Evolutionary conservation across 148 eudicot species (phyloP).

Genomic region (Camellia granthamiana): DNA sequence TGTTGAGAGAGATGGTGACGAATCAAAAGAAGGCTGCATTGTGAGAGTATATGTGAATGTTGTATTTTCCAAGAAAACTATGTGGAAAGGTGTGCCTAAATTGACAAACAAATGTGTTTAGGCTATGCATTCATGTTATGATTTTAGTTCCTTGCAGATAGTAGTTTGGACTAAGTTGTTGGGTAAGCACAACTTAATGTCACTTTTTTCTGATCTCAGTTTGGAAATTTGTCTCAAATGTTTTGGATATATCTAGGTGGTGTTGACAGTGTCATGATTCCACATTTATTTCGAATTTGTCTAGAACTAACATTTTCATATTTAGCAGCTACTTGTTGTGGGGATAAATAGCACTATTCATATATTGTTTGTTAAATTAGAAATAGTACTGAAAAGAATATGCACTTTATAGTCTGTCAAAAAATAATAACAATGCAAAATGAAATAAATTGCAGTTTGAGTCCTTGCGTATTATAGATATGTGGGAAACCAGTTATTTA

Average conservation of each 20-base stretch:
- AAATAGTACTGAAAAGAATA: no score
- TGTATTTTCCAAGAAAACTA: constrained; percentile 77
- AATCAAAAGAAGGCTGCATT: constrained; percentile 45
- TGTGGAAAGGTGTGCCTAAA: constrained; percentile 67
- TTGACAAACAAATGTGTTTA: not conserved
- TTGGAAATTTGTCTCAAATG: not conserved
- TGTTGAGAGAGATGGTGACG: constrained; percentile 48
- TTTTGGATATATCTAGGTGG: not conserved
- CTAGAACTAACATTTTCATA: not conserved
- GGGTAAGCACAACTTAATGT: not conserved
- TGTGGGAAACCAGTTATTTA: no score
- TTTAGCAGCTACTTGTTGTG: constrained; percentile 1
- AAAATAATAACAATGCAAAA: no score
- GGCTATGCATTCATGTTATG: not conserved
- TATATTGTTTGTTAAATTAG: not conserved
- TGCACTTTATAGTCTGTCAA: no score
- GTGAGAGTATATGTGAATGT: constrained; percentile 66
- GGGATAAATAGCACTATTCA: not conserved
- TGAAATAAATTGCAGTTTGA: no score
- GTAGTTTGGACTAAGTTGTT: not conserved
- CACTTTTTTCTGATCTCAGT: not conserved
- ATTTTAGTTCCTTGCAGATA: not conserved
- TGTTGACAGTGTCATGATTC: constrained; percentile 1
- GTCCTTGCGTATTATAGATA: no score
- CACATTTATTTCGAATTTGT: not conserved